phyloP scores from a whole-genome alignment of 768 basidiomycete genomes.

The Coprinopsis sp. region DNA sequence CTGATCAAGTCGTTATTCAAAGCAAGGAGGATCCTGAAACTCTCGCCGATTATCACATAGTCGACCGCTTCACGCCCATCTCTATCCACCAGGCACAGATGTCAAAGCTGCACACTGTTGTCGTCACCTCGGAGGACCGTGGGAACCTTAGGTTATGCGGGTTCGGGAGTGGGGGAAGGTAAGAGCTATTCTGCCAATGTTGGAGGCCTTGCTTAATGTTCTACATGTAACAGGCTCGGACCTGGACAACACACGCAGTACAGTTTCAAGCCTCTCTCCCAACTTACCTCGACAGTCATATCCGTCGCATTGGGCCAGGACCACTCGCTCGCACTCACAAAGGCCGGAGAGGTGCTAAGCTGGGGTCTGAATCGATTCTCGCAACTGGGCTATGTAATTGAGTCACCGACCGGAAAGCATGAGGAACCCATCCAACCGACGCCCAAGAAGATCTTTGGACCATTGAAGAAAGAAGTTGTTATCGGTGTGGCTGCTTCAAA shows the following conservation, averaged over 20 bases:
- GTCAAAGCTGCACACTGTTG: slow-evolving; percentile 82
- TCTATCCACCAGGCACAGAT: slow-evolving; percentile 66
- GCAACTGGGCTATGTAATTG: slow-evolving; percentile 84
- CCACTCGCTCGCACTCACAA: slow-evolving; percentile 85
- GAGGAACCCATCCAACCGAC: slow-evolving; percentile 76
- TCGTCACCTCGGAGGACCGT: slow-evolving; percentile 68
- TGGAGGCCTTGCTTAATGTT: neutral
- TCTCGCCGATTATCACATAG: slow-evolving; percentile 24
- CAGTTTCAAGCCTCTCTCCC: slow-evolving; percentile 54
- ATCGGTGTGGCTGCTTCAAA: slow-evolving; percentile 84
- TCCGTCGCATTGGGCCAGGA: slow-evolving; percentile 88
- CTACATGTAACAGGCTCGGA: slow-evolving; percentile 50
- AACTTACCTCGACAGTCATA: slow-evolving; percentile 51
- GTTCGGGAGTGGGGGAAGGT: slow-evolving; percentile 85
- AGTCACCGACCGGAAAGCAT: slow-evolving; percentile 40
- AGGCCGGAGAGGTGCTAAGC: slow-evolving; percentile 74
- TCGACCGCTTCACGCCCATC: slow-evolving; percentile 57
- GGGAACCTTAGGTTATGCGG: slow-evolving; percentile 84
- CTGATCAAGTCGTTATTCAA: slow-evolving; percentile 67
- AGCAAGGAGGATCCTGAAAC: slow-evolving; percentile 27
- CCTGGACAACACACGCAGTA: slow-evolving; percentile 76
- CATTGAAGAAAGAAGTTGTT: slow-evolving; percentile 74
- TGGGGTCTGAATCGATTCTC: slow-evolving; percentile 91
- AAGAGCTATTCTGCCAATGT: slow-evolving; percentile 16
- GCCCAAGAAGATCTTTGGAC: slow-evolving; percentile 70